Percentiles rank a stretch among this genome's conserved stretches.
These are phyloP conservation scores for Danielia reshetovae DNA, from an alignment of 805 yeast genomes.

Conservation along the genomic window DNA sequence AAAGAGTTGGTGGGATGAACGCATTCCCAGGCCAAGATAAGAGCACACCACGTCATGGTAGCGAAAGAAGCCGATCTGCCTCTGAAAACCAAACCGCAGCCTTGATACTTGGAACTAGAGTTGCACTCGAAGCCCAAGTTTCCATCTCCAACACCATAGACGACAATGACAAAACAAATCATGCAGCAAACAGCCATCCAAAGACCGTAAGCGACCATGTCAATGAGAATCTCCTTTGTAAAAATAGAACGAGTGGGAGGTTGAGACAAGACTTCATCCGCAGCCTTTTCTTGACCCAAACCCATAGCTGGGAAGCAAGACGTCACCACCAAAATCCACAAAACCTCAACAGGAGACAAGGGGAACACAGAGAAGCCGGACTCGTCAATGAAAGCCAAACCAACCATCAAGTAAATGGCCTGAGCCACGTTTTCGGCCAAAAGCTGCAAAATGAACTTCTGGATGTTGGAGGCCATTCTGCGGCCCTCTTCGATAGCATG, in stretches of 20 bases:
- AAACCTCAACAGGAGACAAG: conserved; percentile 42
- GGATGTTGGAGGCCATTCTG: conserved; percentile 19
- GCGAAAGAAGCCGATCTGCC: conserved; percentile 39
- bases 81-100: conserved; percentile 31
- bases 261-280: conserved; percentile 33
- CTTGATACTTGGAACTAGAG: conserved; percentile 13
- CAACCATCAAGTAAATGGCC: conserved; percentile 64
- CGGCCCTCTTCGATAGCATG: conserved; percentile 26
- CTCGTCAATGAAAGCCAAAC: conserved; percentile 64
- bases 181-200: conserved; percentile 42
- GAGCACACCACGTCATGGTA: conserved; percentile 40
- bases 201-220: conserved; percentile 38
- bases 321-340: conserved; percentile 20
- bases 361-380: conserved; percentile 75
- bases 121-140: conserved; percentile 36
- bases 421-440: conserved; percentile 38
- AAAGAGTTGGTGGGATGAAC: conserved; percentile 33
- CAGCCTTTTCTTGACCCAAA: conserved; percentile 34
- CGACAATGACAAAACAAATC: conserved; percentile 33
- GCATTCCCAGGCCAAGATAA: conserved; percentile 39
- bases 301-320: conserved; percentile 23
- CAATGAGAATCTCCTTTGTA: conserved; percentile 38
- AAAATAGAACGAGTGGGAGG: conserved; percentile 37
- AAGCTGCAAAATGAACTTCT: conserved; percentile 19
- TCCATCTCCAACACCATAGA: conserved; percentile 37